Evolutionary conservation across 805 yeast genomes (phyloP).

Genomic region (Barnettozyma sp.): DNA sequence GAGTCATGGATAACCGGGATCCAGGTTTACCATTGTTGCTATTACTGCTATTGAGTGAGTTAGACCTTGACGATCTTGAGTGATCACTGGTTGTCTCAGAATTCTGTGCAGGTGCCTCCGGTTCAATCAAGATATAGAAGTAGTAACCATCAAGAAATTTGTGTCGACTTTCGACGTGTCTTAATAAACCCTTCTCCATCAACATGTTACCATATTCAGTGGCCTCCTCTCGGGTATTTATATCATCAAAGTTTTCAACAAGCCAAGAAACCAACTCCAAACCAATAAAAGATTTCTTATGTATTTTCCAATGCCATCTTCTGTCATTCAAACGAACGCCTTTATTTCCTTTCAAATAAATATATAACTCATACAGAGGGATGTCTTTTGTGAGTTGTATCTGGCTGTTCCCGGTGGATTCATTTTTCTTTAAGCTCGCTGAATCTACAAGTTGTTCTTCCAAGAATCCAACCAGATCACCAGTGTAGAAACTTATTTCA

Average conservation of each 20-base stretch:
- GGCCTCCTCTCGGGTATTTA: constrained; percentile 79
- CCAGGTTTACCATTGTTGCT: constrained; percentile 8
- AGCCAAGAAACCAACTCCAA: constrained; percentile 84
- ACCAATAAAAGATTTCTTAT: constrained; percentile 75
- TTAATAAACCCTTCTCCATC: constrained; percentile 64
- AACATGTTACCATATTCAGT: constrained; percentile 68
- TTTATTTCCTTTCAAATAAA: constrained; percentile 55
- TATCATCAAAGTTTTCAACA: constrained; percentile 68
- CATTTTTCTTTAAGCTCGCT: constrained; percentile 5
- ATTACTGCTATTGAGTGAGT: constrained; percentile 8
- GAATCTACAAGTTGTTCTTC: constrained; percentile 30
- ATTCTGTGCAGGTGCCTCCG: constrained; percentile 2
- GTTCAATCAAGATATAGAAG: constrained; percentile 56
- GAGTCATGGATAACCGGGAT: constrained; percentile 17
- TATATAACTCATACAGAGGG: constrained; percentile 47
- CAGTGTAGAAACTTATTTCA: constrained; percentile 82
- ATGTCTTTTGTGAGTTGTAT: constrained; percentile 42
- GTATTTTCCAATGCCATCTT: constrained; percentile 84
- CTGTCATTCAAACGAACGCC: constrained; percentile 70
- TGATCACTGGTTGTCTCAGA: neutral
- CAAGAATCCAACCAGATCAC: constrained; percentile 65
- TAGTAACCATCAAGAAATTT: constrained; percentile 89
- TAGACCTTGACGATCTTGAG: constrained; percentile 9
- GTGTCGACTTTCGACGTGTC: constrained; percentile 80
- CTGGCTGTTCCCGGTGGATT: constrained; percentile 8